Evolutionary conservation across 2,329 filamentous ascomycete genomes (phyloP), one percentile per base, ranked within the genome.

Genomic region (Karstenula rhodostoma): DNA sequence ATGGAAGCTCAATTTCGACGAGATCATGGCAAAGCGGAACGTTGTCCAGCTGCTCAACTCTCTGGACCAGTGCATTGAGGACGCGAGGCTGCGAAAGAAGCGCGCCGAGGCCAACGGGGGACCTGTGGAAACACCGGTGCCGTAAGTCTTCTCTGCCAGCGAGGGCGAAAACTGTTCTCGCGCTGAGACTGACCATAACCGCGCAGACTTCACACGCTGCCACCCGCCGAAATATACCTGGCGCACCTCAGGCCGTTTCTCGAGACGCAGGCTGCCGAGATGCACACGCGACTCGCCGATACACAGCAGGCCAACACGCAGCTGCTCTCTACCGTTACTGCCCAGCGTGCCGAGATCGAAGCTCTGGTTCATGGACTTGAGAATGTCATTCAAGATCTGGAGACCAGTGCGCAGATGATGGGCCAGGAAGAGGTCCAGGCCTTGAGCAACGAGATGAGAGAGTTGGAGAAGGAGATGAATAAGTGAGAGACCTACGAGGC

Each of bases 181-280:
- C 35, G 9, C 33, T 10, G 27, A 42, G 43, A 37, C 65, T 72
- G 47, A 71, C 49, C 15, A 12, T 27, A 22, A 23, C 15, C 22
- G 40, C 48, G 4, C 49, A 88, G 86, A 35, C 84, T 86, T 19
- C 87, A 89, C 74, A 87, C 83, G 0, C 78, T 89, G 22, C 80
- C 84, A 0, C 85, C 87, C 0, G 77, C 83, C 29, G 82, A 85
- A 50, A 78, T 89, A 12, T 85, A 87, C 62, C 78, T 82, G 19
- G 85, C 86, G n/a, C 86, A 89, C 72, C 75, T 89, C 4, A 80
- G 81, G 52, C 86, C 87, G 0, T 85, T 85, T 59, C 76, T 89
- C 52, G 77, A 81, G 46, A 78, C 83, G 64, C 82, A 83, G 51
- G 80, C 83, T 23, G 71, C 75, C n/a, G 74, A 81, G 2, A 77